Evolutionary conservation across 129 eudicot genomes (phyloP).

Genomic region (Mikania micrantha): DNA sequence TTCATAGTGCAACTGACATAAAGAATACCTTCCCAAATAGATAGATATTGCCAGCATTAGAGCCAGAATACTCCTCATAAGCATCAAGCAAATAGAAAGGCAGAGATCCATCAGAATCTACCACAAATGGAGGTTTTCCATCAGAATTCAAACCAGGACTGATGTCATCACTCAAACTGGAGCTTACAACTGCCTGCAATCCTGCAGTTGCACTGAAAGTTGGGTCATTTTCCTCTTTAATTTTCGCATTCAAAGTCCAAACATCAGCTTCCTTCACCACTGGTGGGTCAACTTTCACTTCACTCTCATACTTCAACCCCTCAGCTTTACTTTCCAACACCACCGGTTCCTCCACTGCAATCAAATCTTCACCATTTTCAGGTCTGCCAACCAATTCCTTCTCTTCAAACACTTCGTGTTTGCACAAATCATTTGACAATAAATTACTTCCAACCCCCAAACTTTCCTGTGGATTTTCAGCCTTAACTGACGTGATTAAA

Average conservation of each 20-base stretch:
- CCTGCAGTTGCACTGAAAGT: slow-evolving; percentile 67
- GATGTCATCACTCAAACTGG: slow-evolving; percentile 20
- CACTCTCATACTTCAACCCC: slow-evolving; percentile 20
- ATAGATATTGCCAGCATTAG: slow-evolving; percentile 76
- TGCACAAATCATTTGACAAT: not conserved
- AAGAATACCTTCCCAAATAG: slow-evolving; percentile 90
- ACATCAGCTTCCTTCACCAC: slow-evolving; percentile 38
- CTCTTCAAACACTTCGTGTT: slow-evolving; percentile 14
- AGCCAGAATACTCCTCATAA: slow-evolving; percentile 70
- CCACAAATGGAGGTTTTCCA: slow-evolving; percentile 58
- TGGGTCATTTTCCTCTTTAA: slow-evolving; percentile 55
- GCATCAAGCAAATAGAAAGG: slow-evolving; percentile 89
- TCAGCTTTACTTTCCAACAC: not conserved
- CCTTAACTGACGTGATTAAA: slow-evolving; percentile 18
- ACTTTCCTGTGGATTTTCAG: slow-evolving; percentile 21
- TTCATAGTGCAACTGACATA: not conserved
- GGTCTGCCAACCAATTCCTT: slow-evolving; percentile 13
- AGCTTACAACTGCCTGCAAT: slow-evolving; percentile 47
- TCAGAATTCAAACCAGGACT: slow-evolving; percentile 27
- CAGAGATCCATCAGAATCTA: slow-evolving; percentile 73
- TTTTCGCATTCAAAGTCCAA: slow-evolving; percentile 56
- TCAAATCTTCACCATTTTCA: slow-evolving; percentile 3
- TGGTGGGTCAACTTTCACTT: slow-evolving; percentile 34
- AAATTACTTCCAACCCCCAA: slow-evolving; percentile 14
- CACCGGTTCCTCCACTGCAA: slow-evolving; percentile 13